Base-by-base conservation (phyloP, 352 stramenopile genomes). In the Pythium graminicola region DNA sequence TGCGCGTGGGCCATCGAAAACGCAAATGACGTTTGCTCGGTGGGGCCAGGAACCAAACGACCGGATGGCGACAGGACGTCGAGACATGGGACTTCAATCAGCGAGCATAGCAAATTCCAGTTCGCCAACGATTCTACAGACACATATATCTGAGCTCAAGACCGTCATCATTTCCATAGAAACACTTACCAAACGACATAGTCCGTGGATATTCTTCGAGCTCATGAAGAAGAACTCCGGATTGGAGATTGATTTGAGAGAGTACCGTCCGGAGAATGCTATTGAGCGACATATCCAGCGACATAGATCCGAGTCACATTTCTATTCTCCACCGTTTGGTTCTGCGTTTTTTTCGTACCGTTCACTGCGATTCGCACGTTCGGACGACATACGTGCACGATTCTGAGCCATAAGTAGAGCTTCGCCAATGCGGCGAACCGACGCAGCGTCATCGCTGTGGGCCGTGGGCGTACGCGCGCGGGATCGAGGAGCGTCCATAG, bases 341-440 rank as follows among this genome's bases (percentile, higher is more conserved):
- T 32, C 27, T 28, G 6, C 17, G 3, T 20, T 47, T 47, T 23
- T 45, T 54, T 29, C 23, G 23, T 41, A 89, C 77, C 75, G 75
- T 66, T 89, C 77, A 29, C 69, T 70, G 26, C 69, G 77, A 54
- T 78, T 81, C 14, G 77, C 77, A 43, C 77, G 71, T 33, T 86
- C 77, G 1, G 75, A 81, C 31, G 77, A 70, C 16, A 64, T 50
- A 0, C 77, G 67, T 8, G 77, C 77, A 55, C 77, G 75, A 54
- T 82, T 89, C 57, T 89, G 77, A 17, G 77, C 77, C 6, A 89
- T 65, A 19, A 89, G 60, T 40, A 89, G 69, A 20, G 77, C 77
- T 42, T 89, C 77, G 44, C 77, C 70, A 46, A 89, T 73, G 54
- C 77, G 72, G 29, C 77, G 73, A 60, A 86, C 66, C 39, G 73